Base-by-base conservation (phyloP, 164 flowering plant species). In the Taxillus chinensis region DNA sequence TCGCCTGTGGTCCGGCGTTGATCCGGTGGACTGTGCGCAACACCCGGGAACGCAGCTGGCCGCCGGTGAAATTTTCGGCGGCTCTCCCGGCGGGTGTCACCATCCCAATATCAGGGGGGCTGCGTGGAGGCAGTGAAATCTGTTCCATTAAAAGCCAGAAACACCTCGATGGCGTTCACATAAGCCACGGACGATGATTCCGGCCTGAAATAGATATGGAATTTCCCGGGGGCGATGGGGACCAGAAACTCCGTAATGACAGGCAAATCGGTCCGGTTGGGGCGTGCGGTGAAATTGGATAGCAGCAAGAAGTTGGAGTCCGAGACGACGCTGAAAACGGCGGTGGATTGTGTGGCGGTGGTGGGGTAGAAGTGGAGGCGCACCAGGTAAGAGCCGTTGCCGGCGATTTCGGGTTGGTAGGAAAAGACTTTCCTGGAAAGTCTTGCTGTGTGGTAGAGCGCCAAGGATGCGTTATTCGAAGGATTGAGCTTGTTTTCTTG, bases 351-450 rank as follows among this genome's bases (percentile, higher is more conserved):
- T 2, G 2, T 42, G 3, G 2, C 14, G 27, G 64, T 27, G 1
- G 27, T 27, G 27, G 27, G 27, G 7, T 56, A 11, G 41, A 67
- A 67, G 56, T 67, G 70, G 17, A 67, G 40, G 27, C 70, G 65
- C 2, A 67, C 70, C n/a, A 61, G 10, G n/a, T 61, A 41, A 10
- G 61, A 61, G 52, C 70, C 70, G 27, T 55, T 39, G 11, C 16
- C 60, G 3, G 16, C 17, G 56, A 48, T 67, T 15, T n/a, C 6
- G 8, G 62, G 27, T n/a, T 45, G 39, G 13, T 61, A 67, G 5
- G 41, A 50, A 8, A 55, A 38, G 8, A 14, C 27, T 5, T 37
- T 9, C 3, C 2, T 3, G 55, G 39, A 61, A 45, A 67, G 7
- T 54, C 60, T 67, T 12, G 69, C 69, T 2, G 60, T 54, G 3